Percentiles rank a stretch among this genome's conserved stretches.
phyloP scores from a whole-genome alignment of 2,329 filamentous ascomycete species.

The Fusarium liriodendri region DNA sequence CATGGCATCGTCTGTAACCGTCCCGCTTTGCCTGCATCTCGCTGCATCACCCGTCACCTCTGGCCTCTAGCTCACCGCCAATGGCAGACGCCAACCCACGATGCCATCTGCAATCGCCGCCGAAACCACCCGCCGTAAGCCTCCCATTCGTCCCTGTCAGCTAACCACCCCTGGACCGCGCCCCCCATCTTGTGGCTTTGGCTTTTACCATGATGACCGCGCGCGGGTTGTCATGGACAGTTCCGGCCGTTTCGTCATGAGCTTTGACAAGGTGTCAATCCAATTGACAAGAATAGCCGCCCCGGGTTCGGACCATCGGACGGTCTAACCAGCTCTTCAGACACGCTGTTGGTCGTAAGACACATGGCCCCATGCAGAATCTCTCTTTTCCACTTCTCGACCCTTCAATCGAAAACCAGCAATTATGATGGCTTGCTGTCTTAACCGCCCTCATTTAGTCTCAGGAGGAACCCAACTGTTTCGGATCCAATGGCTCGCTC shows the following conservation, averaged over 20 bases:
- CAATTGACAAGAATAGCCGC: constrained; percentile 6
- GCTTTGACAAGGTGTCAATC: background rate
- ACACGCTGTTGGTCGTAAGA: constrained; percentile 2
- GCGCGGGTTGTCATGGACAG: constrained; percentile 2
- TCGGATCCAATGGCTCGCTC: background rate
- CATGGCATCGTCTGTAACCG: constrained; percentile 38
- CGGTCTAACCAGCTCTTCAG: background rate
- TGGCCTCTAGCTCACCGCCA: constrained; percentile 31
- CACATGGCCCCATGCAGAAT: background rate
- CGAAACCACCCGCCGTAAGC: background rate
- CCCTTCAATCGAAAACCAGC: background rate
- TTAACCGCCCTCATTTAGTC: constrained; percentile 4
- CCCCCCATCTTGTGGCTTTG: background rate
- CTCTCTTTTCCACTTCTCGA: background rate
- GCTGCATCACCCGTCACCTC: constrained; percentile 31
- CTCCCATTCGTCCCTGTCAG: background rate
- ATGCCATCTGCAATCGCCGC: constrained; percentile 18
- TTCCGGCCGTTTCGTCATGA: background rate
- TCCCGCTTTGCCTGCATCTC: constrained; percentile 22
- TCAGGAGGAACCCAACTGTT: background rate
- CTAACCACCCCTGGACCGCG: background rate
- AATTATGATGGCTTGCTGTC: background rate
- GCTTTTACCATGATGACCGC: background rate
- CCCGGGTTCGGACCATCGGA: background rate
- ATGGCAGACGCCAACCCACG: constrained; percentile 26